A percentile compares a stretch with the other conserved stretches of the same genome.
Conservation (phyloP, 2,329 filamentous ascomycete genomes). For the Aureobasidium sp. region DNA sequence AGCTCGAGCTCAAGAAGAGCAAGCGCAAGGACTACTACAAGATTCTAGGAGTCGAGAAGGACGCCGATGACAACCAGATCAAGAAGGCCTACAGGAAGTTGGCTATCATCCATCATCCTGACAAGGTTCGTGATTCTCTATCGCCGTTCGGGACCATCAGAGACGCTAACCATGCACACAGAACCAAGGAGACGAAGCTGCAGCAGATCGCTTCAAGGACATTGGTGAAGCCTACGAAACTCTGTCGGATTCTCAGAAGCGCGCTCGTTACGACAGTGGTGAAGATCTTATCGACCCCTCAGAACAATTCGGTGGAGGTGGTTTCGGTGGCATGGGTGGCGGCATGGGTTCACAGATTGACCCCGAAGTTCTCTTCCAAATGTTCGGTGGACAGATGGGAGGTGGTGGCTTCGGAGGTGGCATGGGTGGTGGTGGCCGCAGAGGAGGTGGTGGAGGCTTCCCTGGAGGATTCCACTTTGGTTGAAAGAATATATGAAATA, state of each 20-base stretch:
- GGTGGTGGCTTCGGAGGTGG: conserved; percentile 11
- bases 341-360: conserved; percentile 54
- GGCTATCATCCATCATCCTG: conserved; percentile 88
- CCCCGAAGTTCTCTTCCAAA: conserved; percentile 72
- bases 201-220: conserved; percentile 93
- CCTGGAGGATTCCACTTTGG: conserved; percentile 14
- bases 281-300: conserved; percentile 77
- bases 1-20: conserved; percentile 95
- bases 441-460: conserved; percentile 8
- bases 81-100: conserved; percentile 96
- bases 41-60: conserved; percentile 83
- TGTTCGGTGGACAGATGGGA: conserved; percentile 46
- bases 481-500: neutral
- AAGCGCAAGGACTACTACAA: conserved; percentile 98
- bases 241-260: conserved; percentile 89
- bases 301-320: conserved; percentile 71
- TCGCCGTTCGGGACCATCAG: no score
- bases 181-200: conserved; percentile 78
- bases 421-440: conserved; percentile 5
- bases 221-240: conserved; percentile 96
- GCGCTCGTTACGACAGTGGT: conserved; percentile 83
- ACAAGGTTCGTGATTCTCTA: conserved; percentile 51
- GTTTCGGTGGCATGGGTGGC: conserved; percentile 38
- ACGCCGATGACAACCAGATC: conserved; percentile 75
- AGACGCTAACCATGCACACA: neutral